Evolutionary conservation across 805 yeast species (phyloP), one percentile per base, ranked within the genome.

Genomic region (Groenewaldozyma tartarivorans): DNA sequence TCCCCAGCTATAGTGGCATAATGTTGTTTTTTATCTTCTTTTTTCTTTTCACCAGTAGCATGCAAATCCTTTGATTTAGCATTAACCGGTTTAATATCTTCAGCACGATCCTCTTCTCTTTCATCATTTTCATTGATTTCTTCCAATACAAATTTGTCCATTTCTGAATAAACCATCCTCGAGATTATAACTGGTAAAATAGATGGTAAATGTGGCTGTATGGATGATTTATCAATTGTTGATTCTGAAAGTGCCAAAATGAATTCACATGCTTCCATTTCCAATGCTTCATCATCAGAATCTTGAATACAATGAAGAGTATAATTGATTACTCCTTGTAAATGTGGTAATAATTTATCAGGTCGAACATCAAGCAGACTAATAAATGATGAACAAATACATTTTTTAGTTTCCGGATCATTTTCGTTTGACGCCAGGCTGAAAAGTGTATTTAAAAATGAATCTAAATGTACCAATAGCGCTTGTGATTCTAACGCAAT

Each of bases 231-330:
- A 5, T 84, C 78, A 2, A 77, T 64, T n/a, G 61, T 48, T 27
- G 76, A 68, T 2, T 86, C 79, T 0, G 88, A 75, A 41, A 90
- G 68, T 1, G 83, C 77, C 34, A 90, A 71, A 44, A 92, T 64
- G 52, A 92, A 87, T 62, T 92, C 97, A 58, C 96, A 86, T 2
- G 95, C 96, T 57, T 88, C 96, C 42, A 88, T 66, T 0, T 95
- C 81, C 24, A 86, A 94, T 41, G 72, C 79, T 49, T 82, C 88
- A 47, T 79, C 79, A 17, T 61, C 60, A 9, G 7, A 13, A 44
- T 71, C 74, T 42, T 72, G 71, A 64, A 90, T 76, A 44, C 87
- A 74, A 62, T 87, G 96, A 38, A 86, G 61, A 53, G 88, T 78
- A 64, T 82, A 92, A 48, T 77, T 74, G 32, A 90, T 74, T 13